Conservation (phyloP, 2,329 filamentous ascomycete species). For the Ceratocystis cubensis region DNA sequence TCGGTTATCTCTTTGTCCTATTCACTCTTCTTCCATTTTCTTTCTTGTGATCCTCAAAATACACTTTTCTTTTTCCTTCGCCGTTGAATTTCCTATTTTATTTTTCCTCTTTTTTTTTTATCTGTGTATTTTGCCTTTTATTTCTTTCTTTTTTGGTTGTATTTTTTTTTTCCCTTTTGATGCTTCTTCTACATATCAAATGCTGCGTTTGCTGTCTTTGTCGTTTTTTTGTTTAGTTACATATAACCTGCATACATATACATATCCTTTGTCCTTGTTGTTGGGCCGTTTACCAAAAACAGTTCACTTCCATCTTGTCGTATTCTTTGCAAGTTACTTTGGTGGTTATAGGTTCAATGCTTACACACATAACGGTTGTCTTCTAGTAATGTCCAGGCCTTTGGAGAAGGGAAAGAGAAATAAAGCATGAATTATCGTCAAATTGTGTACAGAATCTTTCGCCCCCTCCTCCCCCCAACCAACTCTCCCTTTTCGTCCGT, state of each 20-base stretch:
- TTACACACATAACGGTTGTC: neutral
- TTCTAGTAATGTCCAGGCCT: neutral
- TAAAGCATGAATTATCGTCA: neutral
- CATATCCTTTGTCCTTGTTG: neutral
- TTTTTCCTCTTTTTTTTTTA: neutral
- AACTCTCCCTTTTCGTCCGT: too few species aligned
- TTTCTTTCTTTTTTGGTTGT: neutral
- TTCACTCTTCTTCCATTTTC: neutral
- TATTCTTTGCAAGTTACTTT: too few species aligned
- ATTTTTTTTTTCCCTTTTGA: slow-evolving; percentile 5
- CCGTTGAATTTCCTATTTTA: neutral
- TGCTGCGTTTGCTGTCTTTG: neutral
- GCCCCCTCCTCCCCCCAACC: too few species aligned
- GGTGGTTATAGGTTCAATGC: neutral
- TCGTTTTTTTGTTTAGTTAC: neutral
- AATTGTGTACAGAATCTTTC: neutral
- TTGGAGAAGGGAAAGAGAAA: neutral
- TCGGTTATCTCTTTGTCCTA: neutral
- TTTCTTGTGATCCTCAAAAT: neutral
- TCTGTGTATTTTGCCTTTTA: neutral
- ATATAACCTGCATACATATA: slow-evolving; percentile 9
- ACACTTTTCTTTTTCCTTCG: neutral
- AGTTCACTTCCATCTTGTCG: neutral
- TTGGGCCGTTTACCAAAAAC: neutral
- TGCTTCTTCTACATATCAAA: slow-evolving; percentile 1